Percentiles rank a stretch among this genome's conserved stretches.
Evolutionary conservation across 169 alveolate genomes (phyloP).

Genomic region (Eimeria necatrix): DNA sequence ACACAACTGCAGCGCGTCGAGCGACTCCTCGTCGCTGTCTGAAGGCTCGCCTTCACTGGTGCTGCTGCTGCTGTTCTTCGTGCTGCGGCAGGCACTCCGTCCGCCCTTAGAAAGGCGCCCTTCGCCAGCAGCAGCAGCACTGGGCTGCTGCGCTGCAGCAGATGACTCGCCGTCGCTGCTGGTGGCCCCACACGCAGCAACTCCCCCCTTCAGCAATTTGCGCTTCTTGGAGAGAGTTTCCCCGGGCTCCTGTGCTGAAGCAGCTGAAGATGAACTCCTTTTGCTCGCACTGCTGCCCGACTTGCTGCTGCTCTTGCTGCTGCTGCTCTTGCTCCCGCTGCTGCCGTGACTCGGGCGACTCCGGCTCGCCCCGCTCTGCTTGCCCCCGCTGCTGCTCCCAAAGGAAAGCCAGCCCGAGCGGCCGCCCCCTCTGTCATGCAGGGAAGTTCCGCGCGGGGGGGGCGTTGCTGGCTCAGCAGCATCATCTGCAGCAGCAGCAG

Average conservation of each 20-base stretch:
- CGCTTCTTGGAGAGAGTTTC: constrained; percentile 30
- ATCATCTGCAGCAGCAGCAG: neutral
- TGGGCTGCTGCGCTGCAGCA: constrained; percentile 2
- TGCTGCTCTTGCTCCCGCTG: constrained; percentile 20
- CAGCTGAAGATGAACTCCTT: neutral
- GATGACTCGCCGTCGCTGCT: constrained; percentile 27
- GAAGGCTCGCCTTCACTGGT: constrained; percentile 3
- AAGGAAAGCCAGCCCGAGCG: constrained; percentile 25
- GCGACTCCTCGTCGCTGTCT: constrained; percentile 78
- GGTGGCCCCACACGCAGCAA: neutral
- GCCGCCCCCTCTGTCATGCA: constrained; percentile 55
- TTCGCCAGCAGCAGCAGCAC: constrained; percentile 13
- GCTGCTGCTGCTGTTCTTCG: constrained; percentile 43
- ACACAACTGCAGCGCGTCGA: constrained; percentile 76
- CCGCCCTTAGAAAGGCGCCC: neutral
- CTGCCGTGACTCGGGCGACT: constrained; percentile 19
- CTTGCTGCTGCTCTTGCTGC: constrained; percentile 33
- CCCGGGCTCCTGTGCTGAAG: neutral
- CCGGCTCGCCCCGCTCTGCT: constrained; percentile 17
- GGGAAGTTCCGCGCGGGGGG: constrained; percentile 11
- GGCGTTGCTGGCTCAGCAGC: constrained; percentile 5
- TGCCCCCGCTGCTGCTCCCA: constrained; percentile 60
- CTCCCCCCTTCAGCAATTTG: constrained; percentile 3
- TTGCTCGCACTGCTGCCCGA: constrained; percentile 7
- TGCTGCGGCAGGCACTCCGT: constrained; percentile 33